These are phyloP conservation scores for Geranium incanum DNA, from an alignment of 441 rosid species.

Conservation along the genomic window DNA sequence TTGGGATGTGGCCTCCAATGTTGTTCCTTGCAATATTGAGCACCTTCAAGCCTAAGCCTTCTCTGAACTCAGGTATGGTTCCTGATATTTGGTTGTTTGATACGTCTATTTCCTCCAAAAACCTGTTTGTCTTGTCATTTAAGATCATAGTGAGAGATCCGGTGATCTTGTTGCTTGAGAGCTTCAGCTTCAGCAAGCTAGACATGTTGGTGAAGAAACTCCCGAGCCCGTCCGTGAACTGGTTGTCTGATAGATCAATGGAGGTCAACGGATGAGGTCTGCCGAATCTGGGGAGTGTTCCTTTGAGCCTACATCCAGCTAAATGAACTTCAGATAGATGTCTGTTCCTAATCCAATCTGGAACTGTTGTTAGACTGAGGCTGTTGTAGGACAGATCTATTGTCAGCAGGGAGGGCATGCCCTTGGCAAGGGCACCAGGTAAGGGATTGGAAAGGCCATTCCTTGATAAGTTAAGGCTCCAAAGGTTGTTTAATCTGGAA, in stretches of 20 bases:
- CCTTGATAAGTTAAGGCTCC: conserved; percentile 82
- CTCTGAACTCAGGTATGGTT: conserved; percentile 51
- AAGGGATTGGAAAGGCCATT: conserved; percentile 62
- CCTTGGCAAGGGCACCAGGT: conserved; percentile 44
- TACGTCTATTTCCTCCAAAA: conserved; percentile 59
- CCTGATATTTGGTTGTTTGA: conserved; percentile 69
- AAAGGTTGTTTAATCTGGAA: conserved; percentile 58
- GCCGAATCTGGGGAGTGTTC: conserved; percentile 56
- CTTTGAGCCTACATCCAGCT: conserved; percentile 75
- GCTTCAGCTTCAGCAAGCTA: conserved; percentile 55
- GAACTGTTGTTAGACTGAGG: conserved; percentile 56
- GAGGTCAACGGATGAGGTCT: conserved; percentile 53
- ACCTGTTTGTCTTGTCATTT: conserved; percentile 64
- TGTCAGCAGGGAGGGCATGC: conserved; percentile 64
- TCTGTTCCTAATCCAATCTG: conserved; percentile 60
- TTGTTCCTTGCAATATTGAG: conserved; percentile 71
- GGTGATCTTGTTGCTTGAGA: conserved; percentile 62
- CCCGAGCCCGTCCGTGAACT: conserved; percentile 48
- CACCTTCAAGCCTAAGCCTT: conserved; percentile 55
- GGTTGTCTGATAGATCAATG: conserved; percentile 68
- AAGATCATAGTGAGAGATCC: conserved; percentile 65
- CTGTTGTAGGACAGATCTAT: conserved; percentile 80
- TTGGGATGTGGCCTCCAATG: conserved; percentile 65
- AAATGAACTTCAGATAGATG: conserved; percentile 54
- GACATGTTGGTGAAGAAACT: conserved; percentile 52